Conservation (phyloP, 1,284 basidiomycete genomes). For the Ustilago trichophora region DNA sequence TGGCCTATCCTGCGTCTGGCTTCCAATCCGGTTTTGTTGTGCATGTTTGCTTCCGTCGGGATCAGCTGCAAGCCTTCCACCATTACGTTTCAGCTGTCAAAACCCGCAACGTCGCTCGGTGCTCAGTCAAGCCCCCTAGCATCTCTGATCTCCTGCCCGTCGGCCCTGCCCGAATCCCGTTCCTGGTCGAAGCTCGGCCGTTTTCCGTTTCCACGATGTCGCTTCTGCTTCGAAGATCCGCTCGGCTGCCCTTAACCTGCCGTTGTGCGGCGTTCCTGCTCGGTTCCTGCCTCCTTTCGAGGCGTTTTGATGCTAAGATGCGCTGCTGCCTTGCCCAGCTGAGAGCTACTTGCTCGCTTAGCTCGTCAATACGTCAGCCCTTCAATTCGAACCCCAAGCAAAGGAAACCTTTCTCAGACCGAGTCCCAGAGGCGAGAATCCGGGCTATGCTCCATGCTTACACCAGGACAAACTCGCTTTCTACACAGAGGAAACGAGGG, state of each 20-base stretch:
- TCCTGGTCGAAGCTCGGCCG: not conserved
- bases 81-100: conserved; percentile 16
- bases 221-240: conserved; percentile 4
- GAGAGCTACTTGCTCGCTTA: no score
- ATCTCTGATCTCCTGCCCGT: not conserved
- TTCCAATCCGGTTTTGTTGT: conserved; percentile 13
- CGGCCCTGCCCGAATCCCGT: conserved; percentile 1
- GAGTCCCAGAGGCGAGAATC: no score
- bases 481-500: no score
- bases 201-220: not conserved
- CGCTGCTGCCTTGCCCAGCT: no score
- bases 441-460: no score
- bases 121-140: not conserved
- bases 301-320: no score
- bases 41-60: conserved; percentile 36
- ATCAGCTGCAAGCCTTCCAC: conserved; percentile 16
- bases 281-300: no score
- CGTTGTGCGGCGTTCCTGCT: not conserved
- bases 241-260: conserved; percentile 2
- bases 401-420: not conserved
- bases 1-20: conserved; percentile 3
- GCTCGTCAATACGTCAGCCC: not conserved
- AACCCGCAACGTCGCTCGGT: not conserved
- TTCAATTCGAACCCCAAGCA: not conserved
- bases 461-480: no score